Evolutionary conservation across 352 stramenopile species (phyloP).

Genomic region (Phytopythium sindhum): DNA sequence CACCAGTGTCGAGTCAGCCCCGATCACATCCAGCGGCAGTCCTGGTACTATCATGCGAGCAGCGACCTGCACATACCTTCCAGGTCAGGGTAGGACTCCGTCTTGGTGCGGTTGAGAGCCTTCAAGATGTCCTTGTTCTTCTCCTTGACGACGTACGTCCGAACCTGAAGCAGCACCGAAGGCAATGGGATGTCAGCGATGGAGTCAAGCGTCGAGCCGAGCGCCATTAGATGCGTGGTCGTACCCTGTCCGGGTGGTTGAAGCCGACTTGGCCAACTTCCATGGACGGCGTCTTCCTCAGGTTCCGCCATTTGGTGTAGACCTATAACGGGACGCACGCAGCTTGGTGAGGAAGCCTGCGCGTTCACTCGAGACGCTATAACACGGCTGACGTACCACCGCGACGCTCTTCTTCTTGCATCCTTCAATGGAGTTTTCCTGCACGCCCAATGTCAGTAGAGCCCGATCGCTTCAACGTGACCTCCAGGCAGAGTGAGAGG

Average conservation of each 20-base stretch:
- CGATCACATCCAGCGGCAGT: not conserved
- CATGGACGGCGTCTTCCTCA: conserved; percentile 90
- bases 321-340: conserved; percentile 34
- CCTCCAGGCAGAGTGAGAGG: not conserved
- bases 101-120: conserved; percentile 84
- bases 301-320: conserved; percentile 92
- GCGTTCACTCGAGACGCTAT: not conserved
- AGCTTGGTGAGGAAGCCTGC: not conserved
- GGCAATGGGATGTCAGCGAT: not conserved
- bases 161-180: conserved; percentile 32
- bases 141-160: conserved; percentile 68
- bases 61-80: conserved; percentile 38
- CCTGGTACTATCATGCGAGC: not conserved
- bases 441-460: not conserved
- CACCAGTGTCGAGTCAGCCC: not conserved
- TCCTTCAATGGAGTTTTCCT: conserved; percentile 93
- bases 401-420: conserved; percentile 90
- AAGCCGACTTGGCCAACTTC: conserved; percentile 90
- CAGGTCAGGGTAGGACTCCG: conserved; percentile 66
- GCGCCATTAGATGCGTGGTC: conserved; percentile 2
- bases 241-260: conserved; percentile 61
- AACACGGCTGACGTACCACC: conserved; percentile 39
- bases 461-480: not conserved
- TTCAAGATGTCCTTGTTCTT: conserved; percentile 89
- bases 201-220: not conserved